Evolutionary conservation across 768 basidiomycete genomes (phyloP).

Genomic region (Scleroderma citrinum): DNA sequence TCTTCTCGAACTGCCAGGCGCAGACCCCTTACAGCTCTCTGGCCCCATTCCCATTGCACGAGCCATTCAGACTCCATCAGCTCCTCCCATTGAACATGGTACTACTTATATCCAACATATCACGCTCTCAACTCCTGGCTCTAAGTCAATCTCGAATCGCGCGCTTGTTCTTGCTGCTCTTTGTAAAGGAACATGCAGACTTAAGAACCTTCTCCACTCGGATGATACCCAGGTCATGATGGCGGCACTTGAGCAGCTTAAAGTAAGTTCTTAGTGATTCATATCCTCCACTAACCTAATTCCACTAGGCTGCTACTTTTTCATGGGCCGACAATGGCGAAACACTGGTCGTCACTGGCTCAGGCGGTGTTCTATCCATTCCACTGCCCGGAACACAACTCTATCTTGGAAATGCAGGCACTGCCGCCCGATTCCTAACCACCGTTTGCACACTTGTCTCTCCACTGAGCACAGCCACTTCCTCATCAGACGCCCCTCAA

Average conservation of each 20-base stretch:
- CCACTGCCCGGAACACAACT: slow-evolving; percentile 80
- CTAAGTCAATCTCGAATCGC: slow-evolving; percentile 94
- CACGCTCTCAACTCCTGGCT: slow-evolving; percentile 90
- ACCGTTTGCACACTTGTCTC: slow-evolving; percentile 91
- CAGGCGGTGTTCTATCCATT: slow-evolving; percentile 69
- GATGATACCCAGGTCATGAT: slow-evolving; percentile 99
- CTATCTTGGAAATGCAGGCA: slow-evolving; percentile 96
- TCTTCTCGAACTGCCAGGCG: slow-evolving; percentile 16
- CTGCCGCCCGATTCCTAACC: slow-evolving; percentile 94
- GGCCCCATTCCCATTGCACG: slow-evolving; percentile 2
- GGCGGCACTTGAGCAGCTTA: slow-evolving; percentile 82
- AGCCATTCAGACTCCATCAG: slow-evolving; percentile 21
- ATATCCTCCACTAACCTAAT: neutral
- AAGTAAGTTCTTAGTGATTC: slow-evolving; percentile 40
- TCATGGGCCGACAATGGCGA: slow-evolving; percentile 96
- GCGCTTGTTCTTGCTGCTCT: slow-evolving; percentile 91
- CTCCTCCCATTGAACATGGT: neutral
- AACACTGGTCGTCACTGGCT: slow-evolving; percentile 88
- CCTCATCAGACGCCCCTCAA: slow-evolving; percentile 28
- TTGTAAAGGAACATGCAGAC: slow-evolving; percentile 77
- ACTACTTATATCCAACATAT: slow-evolving; percentile 25
- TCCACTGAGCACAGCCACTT: slow-evolving; percentile 16
- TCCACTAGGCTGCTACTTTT: slow-evolving; percentile 76
- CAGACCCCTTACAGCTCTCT: slow-evolving; percentile 13
- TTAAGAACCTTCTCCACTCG: slow-evolving; percentile 90